Percentiles rank a stretch among this genome's conserved stretches.
These are phyloP conservation scores for Thermochaetoides dissita DNA, from an alignment of 2,329 filamentous ascomycete species.

Conservation along the genomic window DNA sequence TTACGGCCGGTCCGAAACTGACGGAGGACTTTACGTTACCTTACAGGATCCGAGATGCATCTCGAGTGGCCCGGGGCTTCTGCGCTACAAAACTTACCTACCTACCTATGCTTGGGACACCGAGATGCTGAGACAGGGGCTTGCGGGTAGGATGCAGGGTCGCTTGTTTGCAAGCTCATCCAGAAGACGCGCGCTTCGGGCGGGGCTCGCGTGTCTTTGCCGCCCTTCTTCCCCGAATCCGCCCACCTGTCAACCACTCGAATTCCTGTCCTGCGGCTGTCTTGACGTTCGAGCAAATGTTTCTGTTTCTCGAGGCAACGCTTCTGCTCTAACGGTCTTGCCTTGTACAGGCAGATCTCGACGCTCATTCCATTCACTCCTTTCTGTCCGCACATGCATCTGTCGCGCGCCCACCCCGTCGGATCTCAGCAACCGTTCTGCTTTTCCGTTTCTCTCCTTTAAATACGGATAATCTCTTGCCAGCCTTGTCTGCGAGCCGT, in stretches of 20 bases:
- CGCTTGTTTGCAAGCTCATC: constrained; percentile 14
- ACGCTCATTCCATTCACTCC: constrained; percentile 14
- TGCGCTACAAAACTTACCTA: too few relatives aligned
- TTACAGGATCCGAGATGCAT: too few relatives aligned
- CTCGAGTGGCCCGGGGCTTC: too few relatives aligned
- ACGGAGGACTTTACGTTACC: too few relatives aligned
- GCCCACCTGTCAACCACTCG: constrained; percentile 16
- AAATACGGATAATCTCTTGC: constrained; percentile 4
- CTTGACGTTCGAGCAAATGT: constrained; percentile 14
- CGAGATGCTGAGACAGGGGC: too few relatives aligned
- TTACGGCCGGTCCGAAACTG: too few relatives aligned
- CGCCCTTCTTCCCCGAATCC: constrained; percentile 12
- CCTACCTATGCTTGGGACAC: too few relatives aligned
- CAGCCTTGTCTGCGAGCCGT: constrained; percentile 11
- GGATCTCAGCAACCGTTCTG: background rate
- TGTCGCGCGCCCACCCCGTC: constrained; percentile 3
- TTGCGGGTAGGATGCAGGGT: background rate
- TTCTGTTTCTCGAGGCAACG: constrained; percentile 11
- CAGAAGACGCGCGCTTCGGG: constrained; percentile 18
- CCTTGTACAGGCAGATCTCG: constrained; percentile 6
- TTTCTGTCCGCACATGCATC: constrained; percentile 7
- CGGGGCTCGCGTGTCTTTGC: constrained; percentile 17
- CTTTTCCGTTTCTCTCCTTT: background rate
- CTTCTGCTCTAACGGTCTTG: constrained; percentile 12
- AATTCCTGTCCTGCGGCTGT: constrained; percentile 11